A percentile compares a stretch with the other conserved stretches of the same genome.
These are phyloP conservation scores for Pseudocercospora crystallina DNA, from an alignment of 2,329 filamentous ascomycete genomes.

Conservation along the genomic window DNA sequence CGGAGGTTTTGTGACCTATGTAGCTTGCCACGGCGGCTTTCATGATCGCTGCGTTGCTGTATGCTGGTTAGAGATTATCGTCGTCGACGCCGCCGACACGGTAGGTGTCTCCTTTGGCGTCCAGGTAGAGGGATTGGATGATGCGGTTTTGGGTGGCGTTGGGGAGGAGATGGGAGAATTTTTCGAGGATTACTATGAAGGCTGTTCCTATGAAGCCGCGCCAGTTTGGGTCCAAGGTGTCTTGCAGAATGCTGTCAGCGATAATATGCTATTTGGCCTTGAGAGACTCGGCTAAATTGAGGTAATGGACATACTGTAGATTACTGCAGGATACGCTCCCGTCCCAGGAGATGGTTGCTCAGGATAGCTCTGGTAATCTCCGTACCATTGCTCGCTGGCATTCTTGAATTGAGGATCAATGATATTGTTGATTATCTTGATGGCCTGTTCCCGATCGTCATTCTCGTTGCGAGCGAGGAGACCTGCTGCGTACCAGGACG, in stretches of 20 bases:
- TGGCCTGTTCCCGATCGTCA: slow-evolving; percentile 51
- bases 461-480: slow-evolving; percentile 56
- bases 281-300: too few relatives aligned
- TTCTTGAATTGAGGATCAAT: slow-evolving; percentile 56
- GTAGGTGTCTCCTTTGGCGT: slow-evolving; percentile 60
- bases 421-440: slow-evolving; percentile 56
- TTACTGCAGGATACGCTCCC: slow-evolving; percentile 48
- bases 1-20: slow-evolving; percentile 55
- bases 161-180: slow-evolving; percentile 53
- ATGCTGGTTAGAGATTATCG: slow-evolving; percentile 63
- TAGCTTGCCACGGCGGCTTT: slow-evolving; percentile 61
- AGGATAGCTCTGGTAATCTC: slow-evolving; percentile 55
- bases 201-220: slow-evolving; percentile 62
- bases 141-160: slow-evolving; percentile 45
- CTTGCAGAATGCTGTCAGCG: not conserved
- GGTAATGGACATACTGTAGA: slow-evolving; percentile 40
- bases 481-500: slow-evolving; percentile 60
- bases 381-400: slow-evolving; percentile 56
- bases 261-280: not conserved
- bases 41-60: slow-evolving; percentile 63
- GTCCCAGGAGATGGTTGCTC: slow-evolving; percentile 60
- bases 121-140: slow-evolving; percentile 55
- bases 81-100: slow-evolving; percentile 59
- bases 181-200: slow-evolving; percentile 59
- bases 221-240: slow-evolving; percentile 52